Base-by-base conservation (phyloP, 345 rosid species). In the Sonneratia alba region DNA sequence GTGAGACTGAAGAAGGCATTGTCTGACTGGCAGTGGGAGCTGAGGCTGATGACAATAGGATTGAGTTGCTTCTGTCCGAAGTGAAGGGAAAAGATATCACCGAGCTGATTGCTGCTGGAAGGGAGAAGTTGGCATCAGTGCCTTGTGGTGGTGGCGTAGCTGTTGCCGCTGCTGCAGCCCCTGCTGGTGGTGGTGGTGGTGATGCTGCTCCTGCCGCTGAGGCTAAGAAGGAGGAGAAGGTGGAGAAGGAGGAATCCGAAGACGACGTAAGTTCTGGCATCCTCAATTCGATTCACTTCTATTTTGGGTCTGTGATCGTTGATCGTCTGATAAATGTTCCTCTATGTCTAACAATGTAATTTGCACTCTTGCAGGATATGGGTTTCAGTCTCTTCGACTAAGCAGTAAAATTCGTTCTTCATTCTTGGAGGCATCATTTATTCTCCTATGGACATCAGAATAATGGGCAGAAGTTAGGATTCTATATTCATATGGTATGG, bases 311-410 rank as follows among this genome's bases (percentile, higher is more conserved):
- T 68, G 3, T 16, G 27, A 32, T 13, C 21, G 9, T 15, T 36
- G 4, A 22, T 4, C 3, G 27, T 14, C 4, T 15, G 18, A 14
- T 37, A 6, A 16, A 1, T 36, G 0, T 43, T 22, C 2, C 7
- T 11, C 53, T 65, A 57, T 6, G 0, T 16, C 51, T 36, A 7
- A 22, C 21, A 2, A 3, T 13, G 24, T 36, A 1, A 36, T 65
- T 61, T 69, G 49, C 72, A 8, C n/a, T 27, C 4, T 11, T 86
- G 79, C 89, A 83, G 93, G 93, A 76, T 65, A 86, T 89, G 97
- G 95, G 95, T 61, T 86, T 91, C 91, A 85, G 97, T 61, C 87
- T 91, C 65, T 88, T 91, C 22, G 93, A 87, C 79, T 87, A 83
- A 78, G 81, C 15, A 18, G 40, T 32, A 22, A 36, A 22, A 38